A percentile compares a stretch with the other conserved stretches of the same genome.
phyloP scores from a whole-genome alignment of 805 yeast genomes.

The Candida oleophila region DNA sequence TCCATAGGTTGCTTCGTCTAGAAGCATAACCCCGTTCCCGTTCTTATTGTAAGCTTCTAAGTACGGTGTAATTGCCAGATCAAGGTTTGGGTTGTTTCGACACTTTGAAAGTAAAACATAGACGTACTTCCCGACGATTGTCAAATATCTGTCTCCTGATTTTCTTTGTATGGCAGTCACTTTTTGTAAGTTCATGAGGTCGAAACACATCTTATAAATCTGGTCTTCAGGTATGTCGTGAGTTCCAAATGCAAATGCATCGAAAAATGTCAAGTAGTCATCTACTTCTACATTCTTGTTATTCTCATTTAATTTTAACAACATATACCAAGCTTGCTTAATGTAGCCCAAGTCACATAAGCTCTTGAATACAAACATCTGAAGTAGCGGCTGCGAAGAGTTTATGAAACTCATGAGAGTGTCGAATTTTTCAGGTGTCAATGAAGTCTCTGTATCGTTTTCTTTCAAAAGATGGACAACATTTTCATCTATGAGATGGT shows the following conservation, averaged over 20 bases:
- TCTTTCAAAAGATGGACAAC: slow-evolving; percentile 8
- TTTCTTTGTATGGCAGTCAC: background rate
- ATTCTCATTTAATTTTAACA: slow-evolving; percentile 14
- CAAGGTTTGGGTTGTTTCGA: background rate
- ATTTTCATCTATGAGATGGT: slow-evolving; percentile 16
- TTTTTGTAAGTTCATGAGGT: slow-evolving; percentile 1
- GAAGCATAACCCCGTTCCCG: background rate
- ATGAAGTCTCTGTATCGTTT: slow-evolving; percentile 7
- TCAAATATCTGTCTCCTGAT: background rate
- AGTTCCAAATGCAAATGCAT: background rate
- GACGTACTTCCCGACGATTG: background rate
- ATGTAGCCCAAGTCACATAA: slow-evolving; percentile 25
- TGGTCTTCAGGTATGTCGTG: background rate
- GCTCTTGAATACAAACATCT: slow-evolving; percentile 24
- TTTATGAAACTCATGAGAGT: slow-evolving; percentile 16
- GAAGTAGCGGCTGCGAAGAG: slow-evolving; percentile 24
- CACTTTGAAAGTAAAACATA: background rate
- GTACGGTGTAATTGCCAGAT: background rate
- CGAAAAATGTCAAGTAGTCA: background rate
- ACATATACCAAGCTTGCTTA: slow-evolving; percentile 25
- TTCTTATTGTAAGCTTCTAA: background rate
- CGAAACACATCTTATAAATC: background rate
- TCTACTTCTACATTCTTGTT: background rate
- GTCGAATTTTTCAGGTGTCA: slow-evolving; percentile 6
- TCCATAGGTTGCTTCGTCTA: background rate